Evolutionary conservation across 2,329 filamentous ascomycete species (phyloP), one percentile per base, ranked within the genome.

Genomic region (Lasiodiplodia sp.): DNA sequence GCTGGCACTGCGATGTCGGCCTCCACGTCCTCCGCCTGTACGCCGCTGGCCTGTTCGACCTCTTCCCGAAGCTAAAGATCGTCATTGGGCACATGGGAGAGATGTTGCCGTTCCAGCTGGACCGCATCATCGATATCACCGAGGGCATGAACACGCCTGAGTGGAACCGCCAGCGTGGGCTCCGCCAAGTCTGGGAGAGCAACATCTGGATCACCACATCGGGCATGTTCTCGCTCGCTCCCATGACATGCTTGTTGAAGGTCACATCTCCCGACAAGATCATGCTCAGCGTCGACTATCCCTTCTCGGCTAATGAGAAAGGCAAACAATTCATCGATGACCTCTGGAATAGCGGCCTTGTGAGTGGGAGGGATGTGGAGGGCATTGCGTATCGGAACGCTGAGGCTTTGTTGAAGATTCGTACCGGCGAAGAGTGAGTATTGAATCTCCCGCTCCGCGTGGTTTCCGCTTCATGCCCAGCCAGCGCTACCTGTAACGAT

Each of bases 341-440:
- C 69, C 73, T 89, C 52, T 78, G 80, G 68, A 73, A 78, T 55
- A 87, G 85, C 70, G 84, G 82, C 0, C 72, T 88, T 71, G 79
- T 89, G 38, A 82, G 74, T 0, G 75, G 78, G 37, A 82, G 86
- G 62, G 82, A 86, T 66, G 79, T 86, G 71, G 82, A 85, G 56
- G 78, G 75, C 52, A 83, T 88, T 71, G 82, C 80, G 0, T 84
- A 82, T 75, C 77, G 77, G 69, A 88, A 88, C 76, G 85, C 86
- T 4, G 82, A 86, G 72, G 62, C 66, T 18, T 21, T 77, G 31
- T 66, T 75, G 34, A 44, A 66, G 31, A 23, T 67, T 31, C 47
- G 25, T 23, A 55, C 65, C 16, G 38, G 55, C n/a, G 28, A 67
- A 38, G 65, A 67, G 65, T 67, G 49, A 60, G 65, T 67, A 23